These are phyloP conservation scores for Ophiostoma sp. DNA, from an alignment of 2,329 filamentous ascomycete genomes.

Conservation along the genomic window DNA sequence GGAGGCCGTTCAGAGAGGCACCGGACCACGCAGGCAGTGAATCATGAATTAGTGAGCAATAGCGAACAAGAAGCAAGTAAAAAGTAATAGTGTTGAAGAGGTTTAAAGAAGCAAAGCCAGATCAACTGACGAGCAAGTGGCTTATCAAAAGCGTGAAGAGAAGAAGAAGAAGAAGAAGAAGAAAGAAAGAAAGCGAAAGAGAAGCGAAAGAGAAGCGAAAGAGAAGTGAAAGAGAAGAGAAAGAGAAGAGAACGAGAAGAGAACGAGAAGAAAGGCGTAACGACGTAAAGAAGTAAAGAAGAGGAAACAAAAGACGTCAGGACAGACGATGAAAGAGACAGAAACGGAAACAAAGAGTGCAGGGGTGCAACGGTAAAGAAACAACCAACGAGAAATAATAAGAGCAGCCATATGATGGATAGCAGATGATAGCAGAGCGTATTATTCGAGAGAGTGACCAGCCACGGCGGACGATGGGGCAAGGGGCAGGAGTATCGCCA, in stretches of 20 bases:
- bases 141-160: conserved; percentile 10
- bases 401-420: neutral
- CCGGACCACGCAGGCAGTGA: conserved; percentile 14
- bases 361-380: conserved; percentile 4
- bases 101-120: neutral
- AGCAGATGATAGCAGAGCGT: neutral
- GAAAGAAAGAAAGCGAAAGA: neutral
- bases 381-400: neutral
- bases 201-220: neutral
- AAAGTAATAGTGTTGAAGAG: neutral
- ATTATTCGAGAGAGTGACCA: neutral
- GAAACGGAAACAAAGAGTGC: neutral
- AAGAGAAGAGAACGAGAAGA: neutral
- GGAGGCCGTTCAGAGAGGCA: neutral
- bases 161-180: neutral
- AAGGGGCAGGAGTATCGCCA: conserved; percentile 8
- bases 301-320: neutral
- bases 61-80: neutral
- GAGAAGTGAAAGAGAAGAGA: neutral
- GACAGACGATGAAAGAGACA: neutral
- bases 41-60: neutral
- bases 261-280: neutral
- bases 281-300: neutral
- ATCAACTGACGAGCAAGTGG: conserved; percentile 8
- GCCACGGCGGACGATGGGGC: neutral